Evolutionary conservation across 768 basidiomycete species (phyloP).

Genomic region (Tremella fuciformis): DNA sequence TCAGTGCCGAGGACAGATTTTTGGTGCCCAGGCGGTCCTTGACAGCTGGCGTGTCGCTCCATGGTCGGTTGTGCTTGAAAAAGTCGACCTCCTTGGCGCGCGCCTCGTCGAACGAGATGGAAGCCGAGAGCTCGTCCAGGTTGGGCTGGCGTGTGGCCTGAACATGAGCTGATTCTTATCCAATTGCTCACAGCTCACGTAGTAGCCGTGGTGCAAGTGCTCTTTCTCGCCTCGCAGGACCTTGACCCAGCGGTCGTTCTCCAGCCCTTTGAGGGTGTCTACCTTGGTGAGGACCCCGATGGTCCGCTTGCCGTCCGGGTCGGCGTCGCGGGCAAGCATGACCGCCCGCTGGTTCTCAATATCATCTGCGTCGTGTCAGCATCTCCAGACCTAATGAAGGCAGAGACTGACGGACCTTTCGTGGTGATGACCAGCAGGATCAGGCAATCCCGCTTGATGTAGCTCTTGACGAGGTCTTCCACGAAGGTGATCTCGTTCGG

Average conservation of each 20-base stretch:
- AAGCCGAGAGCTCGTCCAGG: conserved; percentile 6
- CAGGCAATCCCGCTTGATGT: conserved; percentile 59
- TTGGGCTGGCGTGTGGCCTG: conserved; percentile 49
- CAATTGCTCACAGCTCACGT: too few relatives aligned
- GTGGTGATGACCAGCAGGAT: conserved; percentile 68
- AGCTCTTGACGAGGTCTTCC: conserved; percentile 56
- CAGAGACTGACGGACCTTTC: conserved; percentile 54
- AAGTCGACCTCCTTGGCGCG: conserved; percentile 6
- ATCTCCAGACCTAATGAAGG: neutral
- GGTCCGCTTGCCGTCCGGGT: conserved; percentile 61
- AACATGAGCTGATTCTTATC: conserved; percentile 51
- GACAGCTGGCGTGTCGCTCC: neutral
- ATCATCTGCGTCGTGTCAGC: conserved; percentile 58
- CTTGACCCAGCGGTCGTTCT: conserved; percentile 44
- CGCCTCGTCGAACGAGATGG: conserved; percentile 5
- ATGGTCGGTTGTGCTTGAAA: neutral
- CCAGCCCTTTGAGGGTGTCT: conserved; percentile 58
- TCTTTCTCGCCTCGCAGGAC: conserved; percentile 14
- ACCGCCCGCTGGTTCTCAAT: conserved; percentile 65
- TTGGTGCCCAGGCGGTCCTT: conserved; percentile 10
- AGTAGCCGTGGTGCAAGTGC: conserved; percentile 23
- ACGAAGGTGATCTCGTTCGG: conserved; percentile 56
- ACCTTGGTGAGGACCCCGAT: conserved; percentile 75
- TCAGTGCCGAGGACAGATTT: conserved; percentile 11
- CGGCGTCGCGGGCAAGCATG: conserved; percentile 58